phyloP scores from a whole-genome alignment of 176 grass and related monocot genomes.

The Hsuehochloa calcarea region DNA sequence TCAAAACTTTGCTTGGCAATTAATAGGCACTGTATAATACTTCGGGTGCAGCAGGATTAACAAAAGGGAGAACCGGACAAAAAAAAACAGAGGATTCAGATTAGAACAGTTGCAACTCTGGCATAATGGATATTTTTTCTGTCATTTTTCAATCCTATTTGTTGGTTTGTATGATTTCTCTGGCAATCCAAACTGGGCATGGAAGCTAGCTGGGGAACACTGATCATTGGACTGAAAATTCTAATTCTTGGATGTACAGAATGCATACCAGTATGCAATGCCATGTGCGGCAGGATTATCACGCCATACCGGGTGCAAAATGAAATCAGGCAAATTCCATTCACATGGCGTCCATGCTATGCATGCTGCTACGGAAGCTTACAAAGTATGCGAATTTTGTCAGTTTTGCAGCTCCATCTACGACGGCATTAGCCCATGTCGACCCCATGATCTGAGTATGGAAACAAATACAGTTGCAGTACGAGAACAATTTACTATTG shows the following conservation, averaged over 20 bases:
- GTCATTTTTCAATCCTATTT: not conserved
- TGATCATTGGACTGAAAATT: constrained; percentile 37
- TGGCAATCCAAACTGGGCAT: constrained; percentile 12
- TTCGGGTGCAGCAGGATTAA: not conserved
- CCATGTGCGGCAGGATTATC: constrained; percentile 25
- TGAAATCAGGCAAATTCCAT: constrained; percentile 9
- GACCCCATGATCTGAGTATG: not conserved
- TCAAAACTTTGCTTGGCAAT: not conserved
- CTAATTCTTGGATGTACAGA: constrained; percentile 8
- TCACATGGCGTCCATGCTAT: constrained; percentile 19
- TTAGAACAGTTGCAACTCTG: not conserved
- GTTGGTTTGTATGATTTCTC: not conserved
- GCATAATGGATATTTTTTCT: not conserved
- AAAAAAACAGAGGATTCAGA: constrained; percentile 10
- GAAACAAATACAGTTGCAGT: not conserved
- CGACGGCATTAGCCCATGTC: constrained; percentile 30
- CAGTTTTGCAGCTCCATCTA: constrained; percentile 22
- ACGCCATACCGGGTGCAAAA: constrained; percentile 42
- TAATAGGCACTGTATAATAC: not conserved
- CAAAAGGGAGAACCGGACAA: not conserved
- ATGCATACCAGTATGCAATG: not conserved
- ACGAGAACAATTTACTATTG: not conserved
- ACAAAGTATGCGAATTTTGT: constrained; percentile 38
- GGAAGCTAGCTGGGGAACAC: constrained; percentile 11
- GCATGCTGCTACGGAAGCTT: constrained; percentile 27